Evolutionary conservation across 768 basidiomycete species (phyloP).

Genomic region (Mycena belliarum): DNA sequence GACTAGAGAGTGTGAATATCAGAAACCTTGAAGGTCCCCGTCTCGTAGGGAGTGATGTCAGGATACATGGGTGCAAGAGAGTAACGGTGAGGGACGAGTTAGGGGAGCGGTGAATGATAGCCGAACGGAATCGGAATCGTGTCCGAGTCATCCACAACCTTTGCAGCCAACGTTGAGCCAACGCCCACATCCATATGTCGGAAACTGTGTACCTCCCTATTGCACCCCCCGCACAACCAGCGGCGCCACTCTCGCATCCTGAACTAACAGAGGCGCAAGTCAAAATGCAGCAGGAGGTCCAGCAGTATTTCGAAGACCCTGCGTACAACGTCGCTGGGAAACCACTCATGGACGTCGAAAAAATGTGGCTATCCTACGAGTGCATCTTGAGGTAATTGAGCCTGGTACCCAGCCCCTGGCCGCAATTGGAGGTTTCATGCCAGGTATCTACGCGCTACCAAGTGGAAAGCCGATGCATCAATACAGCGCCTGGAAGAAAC

Average conservation of each 20-base stretch:
- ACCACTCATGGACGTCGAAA: constrained; percentile 63
- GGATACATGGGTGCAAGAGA: constrained; percentile 57
- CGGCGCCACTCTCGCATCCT: constrained; percentile 33
- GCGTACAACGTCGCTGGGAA: constrained; percentile 50
- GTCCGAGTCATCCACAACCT: no score
- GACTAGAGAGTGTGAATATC: constrained; percentile 79
- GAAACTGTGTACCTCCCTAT: constrained; percentile 26
- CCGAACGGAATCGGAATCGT: neutral
- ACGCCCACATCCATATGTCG: no score
- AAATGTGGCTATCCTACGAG: constrained; percentile 81
- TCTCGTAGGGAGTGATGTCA: constrained; percentile 62
- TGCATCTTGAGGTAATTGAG: constrained; percentile 61
- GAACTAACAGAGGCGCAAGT: constrained; percentile 46
- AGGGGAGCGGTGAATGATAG: neutral
- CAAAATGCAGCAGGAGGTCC: constrained; percentile 52
- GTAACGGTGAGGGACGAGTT: neutral
- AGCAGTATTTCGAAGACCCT: constrained; percentile 57
- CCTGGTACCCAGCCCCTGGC: no score
- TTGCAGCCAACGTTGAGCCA: no score
- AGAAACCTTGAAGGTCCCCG: constrained; percentile 68
- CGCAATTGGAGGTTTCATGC: neutral
- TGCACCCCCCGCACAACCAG: neutral
- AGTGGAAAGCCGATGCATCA: constrained; percentile 62
- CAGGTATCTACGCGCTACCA: constrained; percentile 77
- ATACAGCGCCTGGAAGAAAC: constrained; percentile 73